phyloP scores from a whole-genome alignment of 495 filamentous ascomycete genomes.

The Hypoxylon fragiforme region DNA sequence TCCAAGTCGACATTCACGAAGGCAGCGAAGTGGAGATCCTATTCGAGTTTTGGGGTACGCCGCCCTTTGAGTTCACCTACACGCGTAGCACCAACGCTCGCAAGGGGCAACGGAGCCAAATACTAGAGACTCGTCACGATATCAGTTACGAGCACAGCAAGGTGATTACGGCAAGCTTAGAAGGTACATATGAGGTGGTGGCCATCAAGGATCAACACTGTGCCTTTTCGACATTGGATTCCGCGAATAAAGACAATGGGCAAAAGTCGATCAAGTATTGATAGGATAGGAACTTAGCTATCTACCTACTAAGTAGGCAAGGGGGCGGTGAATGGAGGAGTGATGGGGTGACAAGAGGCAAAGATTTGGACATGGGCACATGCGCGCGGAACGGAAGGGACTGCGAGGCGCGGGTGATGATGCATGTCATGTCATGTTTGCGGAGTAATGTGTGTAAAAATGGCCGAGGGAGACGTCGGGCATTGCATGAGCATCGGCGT shows the following conservation, averaged over 20 bases:
- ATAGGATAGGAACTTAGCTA: background rate
- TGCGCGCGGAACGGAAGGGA: background rate
- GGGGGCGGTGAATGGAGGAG: background rate
- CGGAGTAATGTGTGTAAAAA: conserved; percentile 14
- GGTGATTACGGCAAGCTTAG: conserved; percentile 79
- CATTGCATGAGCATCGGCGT: conserved; percentile 43
- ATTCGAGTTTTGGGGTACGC: conserved; percentile 92
- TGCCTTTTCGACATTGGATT: conserved; percentile 70
- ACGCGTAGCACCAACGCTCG: conserved; percentile 82
- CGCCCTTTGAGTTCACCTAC: conserved; percentile 97
- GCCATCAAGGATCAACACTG: conserved; percentile 92
- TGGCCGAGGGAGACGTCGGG: conserved; percentile 3
- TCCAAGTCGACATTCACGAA: conserved; percentile 91
- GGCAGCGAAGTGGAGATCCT: conserved; percentile 88
- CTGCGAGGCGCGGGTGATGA: background rate
- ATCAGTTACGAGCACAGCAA: conserved; percentile 78
- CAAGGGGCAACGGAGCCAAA: conserved; percentile 72
- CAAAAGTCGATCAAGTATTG: conserved; percentile 26
- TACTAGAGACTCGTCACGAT: conserved; percentile 88
- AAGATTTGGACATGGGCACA: conserved; percentile 1
- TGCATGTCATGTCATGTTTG: conserved; percentile 11
- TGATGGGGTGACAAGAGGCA: background rate
- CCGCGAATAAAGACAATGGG: conserved; percentile 48
- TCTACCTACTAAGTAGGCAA: no score
- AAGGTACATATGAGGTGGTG: conserved; percentile 96